Evolutionary conservation across 2,329 filamentous ascomycete genomes (phyloP), one percentile per base, ranked within the genome.

Genomic region (Nectriaceae sp.): DNA sequence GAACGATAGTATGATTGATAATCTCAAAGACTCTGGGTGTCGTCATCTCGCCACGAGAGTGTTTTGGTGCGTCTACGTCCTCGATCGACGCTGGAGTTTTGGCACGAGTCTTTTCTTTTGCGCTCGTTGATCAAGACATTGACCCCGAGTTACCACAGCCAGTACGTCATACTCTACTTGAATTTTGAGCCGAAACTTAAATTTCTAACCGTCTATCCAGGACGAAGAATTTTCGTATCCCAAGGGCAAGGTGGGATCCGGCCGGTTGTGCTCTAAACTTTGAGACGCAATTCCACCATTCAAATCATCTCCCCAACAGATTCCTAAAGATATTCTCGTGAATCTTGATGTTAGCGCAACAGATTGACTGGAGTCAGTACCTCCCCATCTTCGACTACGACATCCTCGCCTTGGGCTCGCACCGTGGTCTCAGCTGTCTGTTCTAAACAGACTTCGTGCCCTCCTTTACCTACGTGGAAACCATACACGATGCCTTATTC

Each of bases 21-120:
- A 68, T 11, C 70, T 73, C 26, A 55, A 57, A 2, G 65, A 72
- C 31, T 50, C 55, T 0, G 50, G 62, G 2, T 53, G 63, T 2
- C 66, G 69, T 0, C 57, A 62, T 1, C 44, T 65, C 2, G 72
- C 71, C 0, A 59, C 65, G 1, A 60, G 67, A 2, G 67, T 78
- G 0, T 79, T 79, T 50, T 80, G 76, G 75, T 75, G 70, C 22
- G 73, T 78, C 16, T 79, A 79, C 45, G 72, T 76, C 0, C 68
- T 80, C 1, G 77, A 79, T 42, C 72, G 75, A 1, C 71, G 76
- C 19, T 80, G 75, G 73, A 77, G 75, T 10, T 77, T 79, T 26
- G 76, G 76, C 2, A 78, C 75, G 0, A 75, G 76, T 11, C 56
- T 79, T 18, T 6, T 75, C 76, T 0, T 79, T 78, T 53, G 71